phyloP scores from a whole-genome alignment of 805 yeast genomes.

The Kluyveromyces nonfermentans region DNA sequence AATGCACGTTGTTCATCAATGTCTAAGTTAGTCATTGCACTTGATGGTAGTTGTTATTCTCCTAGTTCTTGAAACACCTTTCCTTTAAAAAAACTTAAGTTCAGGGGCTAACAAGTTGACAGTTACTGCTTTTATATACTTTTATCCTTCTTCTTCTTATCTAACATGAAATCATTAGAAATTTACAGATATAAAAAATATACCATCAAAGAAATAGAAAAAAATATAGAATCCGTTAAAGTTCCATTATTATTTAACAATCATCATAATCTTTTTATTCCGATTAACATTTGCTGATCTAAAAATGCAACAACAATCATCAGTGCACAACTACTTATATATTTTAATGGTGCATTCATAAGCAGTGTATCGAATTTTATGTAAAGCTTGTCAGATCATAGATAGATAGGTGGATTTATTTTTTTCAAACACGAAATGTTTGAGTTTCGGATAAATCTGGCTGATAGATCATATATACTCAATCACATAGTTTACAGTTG shows the following conservation, averaged over 20 bases:
- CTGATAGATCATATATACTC: neutral
- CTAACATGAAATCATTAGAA: neutral
- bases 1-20: slow-evolving; percentile 13
- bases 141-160: too few relatives aligned
- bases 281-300: too few relatives aligned
- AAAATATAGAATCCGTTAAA: too few relatives aligned
- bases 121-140: too few relatives aligned
- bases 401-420: too few relatives aligned
- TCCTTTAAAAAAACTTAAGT: too few relatives aligned
- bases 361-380: neutral
- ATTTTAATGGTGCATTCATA: neutral
- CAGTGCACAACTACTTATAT: neutral
- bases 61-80: neutral
- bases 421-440: neutral
- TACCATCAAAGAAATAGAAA: too few relatives aligned
- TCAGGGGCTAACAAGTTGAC: too few relatives aligned
- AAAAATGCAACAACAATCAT: neutral
- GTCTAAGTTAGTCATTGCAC: slow-evolving; percentile 8
- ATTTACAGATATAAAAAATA: neutral
- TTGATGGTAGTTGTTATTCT: neutral
- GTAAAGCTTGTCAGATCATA: neutral
- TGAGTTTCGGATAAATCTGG: neutral
- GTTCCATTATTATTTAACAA: too few relatives aligned
- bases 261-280: too few relatives aligned
- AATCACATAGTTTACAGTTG: too few relatives aligned